Evolutionary conservation across 306 rosid species (phyloP).

Genomic region (Pyrus bretschneideri): DNA sequence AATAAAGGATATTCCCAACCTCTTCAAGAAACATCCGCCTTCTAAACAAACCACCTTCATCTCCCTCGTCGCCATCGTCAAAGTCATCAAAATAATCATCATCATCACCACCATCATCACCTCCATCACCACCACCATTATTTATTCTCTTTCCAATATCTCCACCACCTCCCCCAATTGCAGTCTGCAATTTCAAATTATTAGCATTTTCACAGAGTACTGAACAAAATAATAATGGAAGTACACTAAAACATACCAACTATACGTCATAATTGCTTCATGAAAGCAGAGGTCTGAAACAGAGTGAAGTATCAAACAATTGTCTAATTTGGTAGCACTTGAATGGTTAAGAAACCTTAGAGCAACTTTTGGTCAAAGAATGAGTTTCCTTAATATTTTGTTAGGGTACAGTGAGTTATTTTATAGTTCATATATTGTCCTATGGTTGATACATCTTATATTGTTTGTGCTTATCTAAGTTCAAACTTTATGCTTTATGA

Average conservation of each 20-base stretch:
- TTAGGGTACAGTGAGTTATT: background rate
- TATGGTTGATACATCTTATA: background rate
- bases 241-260: background rate
- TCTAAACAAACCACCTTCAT: slow-evolving; percentile 91
- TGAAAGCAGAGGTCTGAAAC: background rate
- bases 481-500: background rate
- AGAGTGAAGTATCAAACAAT: background rate
- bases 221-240: background rate
- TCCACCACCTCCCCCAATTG: slow-evolving; percentile 91
- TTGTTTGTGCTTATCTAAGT: background rate
- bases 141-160: slow-evolving; percentile 79
- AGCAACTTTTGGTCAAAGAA: background rate
- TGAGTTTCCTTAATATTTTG: background rate
- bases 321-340: background rate
- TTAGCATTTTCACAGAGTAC: background rate
- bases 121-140: slow-evolving; percentile 97
- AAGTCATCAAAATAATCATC: slow-evolving; percentile 96
- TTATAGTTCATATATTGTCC: background rate
- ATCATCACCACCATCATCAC: slow-evolving; percentile 86
- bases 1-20: slow-evolving; percentile 40
- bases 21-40: slow-evolving; percentile 81
- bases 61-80: slow-evolving; percentile 97
- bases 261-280: slow-evolving; percentile 1
- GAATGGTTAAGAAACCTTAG: background rate
- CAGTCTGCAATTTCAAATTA: slow-evolving; percentile 46